phyloP scores from a whole-genome alignment of 352 stramenopile genomes.

The Bremia lactucae region DNA sequence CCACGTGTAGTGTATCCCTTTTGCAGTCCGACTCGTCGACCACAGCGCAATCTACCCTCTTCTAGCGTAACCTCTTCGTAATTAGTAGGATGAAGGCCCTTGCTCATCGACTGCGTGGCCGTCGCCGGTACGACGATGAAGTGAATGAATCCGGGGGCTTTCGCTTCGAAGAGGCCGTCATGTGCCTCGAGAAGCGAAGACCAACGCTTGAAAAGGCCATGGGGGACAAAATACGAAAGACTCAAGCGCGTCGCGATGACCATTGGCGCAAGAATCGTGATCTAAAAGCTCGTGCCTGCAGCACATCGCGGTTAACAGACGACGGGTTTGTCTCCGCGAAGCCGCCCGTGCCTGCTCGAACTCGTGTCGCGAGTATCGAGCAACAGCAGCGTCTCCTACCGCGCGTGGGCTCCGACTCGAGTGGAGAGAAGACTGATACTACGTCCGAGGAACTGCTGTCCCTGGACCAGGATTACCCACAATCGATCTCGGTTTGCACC shows the following conservation, averaged over 20 bases:
- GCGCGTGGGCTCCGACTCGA: constrained; percentile 9
- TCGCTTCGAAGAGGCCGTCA: constrained; percentile 4
- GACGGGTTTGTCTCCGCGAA: neutral
- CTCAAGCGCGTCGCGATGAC: constrained; percentile 1
- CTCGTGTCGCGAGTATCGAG: constrained; percentile 2
- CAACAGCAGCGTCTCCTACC: constrained; percentile 6
- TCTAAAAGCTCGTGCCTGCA: constrained; percentile 14
- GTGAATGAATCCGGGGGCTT: constrained; percentile 6
- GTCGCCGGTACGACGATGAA: constrained; percentile 7
- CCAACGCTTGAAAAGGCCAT: neutral
- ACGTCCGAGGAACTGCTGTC: neutral
- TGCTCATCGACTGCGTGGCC: constrained; percentile 22
- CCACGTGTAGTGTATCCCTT: neutral
- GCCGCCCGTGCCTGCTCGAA: neutral
- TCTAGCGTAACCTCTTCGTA: no score
- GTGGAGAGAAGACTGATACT: neutral
- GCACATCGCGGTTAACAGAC: neutral
- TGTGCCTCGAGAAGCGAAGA: neutral
- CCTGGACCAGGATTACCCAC: constrained; percentile 4
- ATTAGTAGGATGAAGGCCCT: constrained; percentile 31
- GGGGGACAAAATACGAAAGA: neutral
- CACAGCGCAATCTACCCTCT: no score
- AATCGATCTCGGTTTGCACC: constrained; percentile 7
- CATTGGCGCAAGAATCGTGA: constrained; percentile 16
- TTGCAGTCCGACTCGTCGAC: constrained; percentile 1